phyloP scores from a whole-genome alignment of 2,329 filamentous ascomycete species.

The Colletotrichum cereale region DNA sequence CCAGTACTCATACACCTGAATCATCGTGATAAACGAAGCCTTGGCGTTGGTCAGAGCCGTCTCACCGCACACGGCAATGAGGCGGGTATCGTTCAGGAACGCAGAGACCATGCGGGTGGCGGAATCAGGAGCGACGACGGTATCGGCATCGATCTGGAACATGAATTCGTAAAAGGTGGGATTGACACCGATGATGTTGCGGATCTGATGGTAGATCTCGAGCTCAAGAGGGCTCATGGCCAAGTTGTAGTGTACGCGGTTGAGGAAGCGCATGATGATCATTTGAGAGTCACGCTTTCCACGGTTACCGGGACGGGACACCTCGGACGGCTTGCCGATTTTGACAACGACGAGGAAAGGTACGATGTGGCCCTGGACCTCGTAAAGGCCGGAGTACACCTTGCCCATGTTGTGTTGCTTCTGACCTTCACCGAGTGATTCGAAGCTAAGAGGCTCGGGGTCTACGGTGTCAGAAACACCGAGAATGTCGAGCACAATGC shows the following conservation, averaged over 20 bases:
- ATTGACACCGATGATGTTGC: constrained; percentile 98
- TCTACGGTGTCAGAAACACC: constrained; percentile 95
- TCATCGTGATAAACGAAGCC: constrained; percentile 95
- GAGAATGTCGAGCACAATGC: constrained; percentile 96
- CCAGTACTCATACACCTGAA: constrained; percentile 99
- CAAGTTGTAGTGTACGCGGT: constrained; percentile 97
- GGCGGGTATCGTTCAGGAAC: constrained; percentile 89
- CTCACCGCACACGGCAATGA: constrained; percentile 96
- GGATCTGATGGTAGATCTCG: constrained; percentile 98
- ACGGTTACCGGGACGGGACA: constrained; percentile 94
- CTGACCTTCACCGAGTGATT: constrained; percentile 92
- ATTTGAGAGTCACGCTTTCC: constrained; percentile 99
- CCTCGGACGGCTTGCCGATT: constrained; percentile 97
- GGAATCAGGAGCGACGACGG: constrained; percentile 89
- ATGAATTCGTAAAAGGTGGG: constrained; percentile 98
- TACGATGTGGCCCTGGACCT: constrained; percentile 97
- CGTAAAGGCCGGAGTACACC: constrained; percentile 96
- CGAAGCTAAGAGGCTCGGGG: constrained; percentile 95
- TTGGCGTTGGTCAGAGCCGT: constrained; percentile 94
- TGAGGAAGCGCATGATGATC: constrained; percentile 98
- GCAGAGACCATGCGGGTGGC: constrained; percentile 92
- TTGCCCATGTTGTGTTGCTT: constrained; percentile 99
- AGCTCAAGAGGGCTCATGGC: constrained; percentile 96
- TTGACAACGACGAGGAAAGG: constrained; percentile 98
- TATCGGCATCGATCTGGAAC: constrained; percentile 97